Conservation (phyloP, 2,329 filamentous ascomycete species). For the Exophiala bonariae region DNA sequence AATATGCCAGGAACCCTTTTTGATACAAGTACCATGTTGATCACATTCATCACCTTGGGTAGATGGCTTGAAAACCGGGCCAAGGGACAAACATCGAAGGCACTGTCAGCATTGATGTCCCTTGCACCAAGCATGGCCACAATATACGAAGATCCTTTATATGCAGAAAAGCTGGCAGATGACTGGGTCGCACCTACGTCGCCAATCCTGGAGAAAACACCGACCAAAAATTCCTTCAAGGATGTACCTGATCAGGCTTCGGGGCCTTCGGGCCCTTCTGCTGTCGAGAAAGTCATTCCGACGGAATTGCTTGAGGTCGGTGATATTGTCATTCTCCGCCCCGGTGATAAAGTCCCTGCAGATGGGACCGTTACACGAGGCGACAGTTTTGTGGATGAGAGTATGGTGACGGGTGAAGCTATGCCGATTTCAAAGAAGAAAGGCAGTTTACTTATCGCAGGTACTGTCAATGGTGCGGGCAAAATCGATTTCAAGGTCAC, state of each 20-base stretch:
- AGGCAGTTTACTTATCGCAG: conserved; percentile 78
- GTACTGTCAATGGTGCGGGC: conserved; percentile 92
- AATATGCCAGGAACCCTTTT: conserved; percentile 84
- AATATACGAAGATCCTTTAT: conserved; percentile 92
- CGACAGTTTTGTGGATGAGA: conserved; percentile 93
- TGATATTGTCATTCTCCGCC: conserved; percentile 87
- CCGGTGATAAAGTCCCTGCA: conserved; percentile 94
- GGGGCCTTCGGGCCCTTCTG: conserved; percentile 36
- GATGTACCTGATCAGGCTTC: conserved; percentile 4
- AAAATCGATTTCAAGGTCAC: conserved; percentile 90
- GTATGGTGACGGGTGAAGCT: conserved; percentile 97
- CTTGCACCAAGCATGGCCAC: conserved; percentile 94
- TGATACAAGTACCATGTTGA: conserved; percentile 97
- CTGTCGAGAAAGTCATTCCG: conserved; percentile 83
- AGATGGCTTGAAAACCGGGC: conserved; percentile 91
- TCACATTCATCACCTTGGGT: conserved; percentile 90
- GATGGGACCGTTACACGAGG: conserved; percentile 85
- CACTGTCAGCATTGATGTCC: conserved; percentile 91
- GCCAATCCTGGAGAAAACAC: conserved; percentile 44
- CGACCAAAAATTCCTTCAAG: conserved; percentile 33
- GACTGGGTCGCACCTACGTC: conserved; percentile 59
- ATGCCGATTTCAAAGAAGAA: conserved; percentile 91
- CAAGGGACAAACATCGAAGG: conserved; percentile 94
- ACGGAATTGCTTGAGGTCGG: conserved; percentile 93
- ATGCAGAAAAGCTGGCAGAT: conserved; percentile 86